Evolutionary conservation across 2,329 filamentous ascomycete genomes (phyloP).

Genomic region (Monosporascus cannonballus): DNA sequence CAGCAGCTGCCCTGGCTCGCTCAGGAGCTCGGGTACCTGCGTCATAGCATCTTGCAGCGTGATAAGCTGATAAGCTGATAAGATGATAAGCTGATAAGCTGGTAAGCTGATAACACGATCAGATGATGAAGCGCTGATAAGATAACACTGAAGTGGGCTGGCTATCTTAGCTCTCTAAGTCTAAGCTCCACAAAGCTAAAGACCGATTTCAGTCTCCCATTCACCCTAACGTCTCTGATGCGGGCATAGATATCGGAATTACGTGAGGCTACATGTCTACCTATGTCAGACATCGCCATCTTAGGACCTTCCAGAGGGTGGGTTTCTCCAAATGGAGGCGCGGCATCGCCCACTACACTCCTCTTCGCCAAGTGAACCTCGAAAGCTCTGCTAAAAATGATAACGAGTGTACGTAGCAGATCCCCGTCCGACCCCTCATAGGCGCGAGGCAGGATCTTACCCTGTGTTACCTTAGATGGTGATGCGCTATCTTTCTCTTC

Average conservation of each 20-base stretch:
- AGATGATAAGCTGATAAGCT: too few relatives aligned
- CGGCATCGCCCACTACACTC: conserved; percentile 7
- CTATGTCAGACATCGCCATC: conserved; percentile 24
- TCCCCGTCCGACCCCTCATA: not conserved
- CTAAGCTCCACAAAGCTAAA: not conserved
- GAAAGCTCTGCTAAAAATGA: not conserved
- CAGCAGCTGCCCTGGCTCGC: too few relatives aligned
- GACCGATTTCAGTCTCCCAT: not conserved
- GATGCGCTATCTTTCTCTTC: not conserved
- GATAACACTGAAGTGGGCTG: not conserved
- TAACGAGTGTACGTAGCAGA: not conserved
- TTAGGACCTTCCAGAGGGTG: conserved; percentile 21
- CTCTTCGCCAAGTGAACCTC: conserved; percentile 4
- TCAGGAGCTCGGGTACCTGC: too few relatives aligned
- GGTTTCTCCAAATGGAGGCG: conserved; percentile 17
- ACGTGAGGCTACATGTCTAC: conserved; percentile 26
- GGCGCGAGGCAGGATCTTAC: too few relatives aligned
- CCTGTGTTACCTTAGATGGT: too few relatives aligned
- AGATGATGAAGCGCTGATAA: too few relatives aligned
- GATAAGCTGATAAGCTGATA: too few relatives aligned
- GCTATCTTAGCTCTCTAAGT: not conserved
- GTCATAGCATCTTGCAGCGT: too few relatives aligned
- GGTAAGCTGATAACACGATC: too few relatives aligned
- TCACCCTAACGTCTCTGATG: too few relatives aligned
- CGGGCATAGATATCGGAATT: not conserved